Percentiles rank a stretch among this genome's conserved stretches.
Evolutionary conservation across 805 yeast species (phyloP).

Genomic region (Dipodascus albidus): DNA sequence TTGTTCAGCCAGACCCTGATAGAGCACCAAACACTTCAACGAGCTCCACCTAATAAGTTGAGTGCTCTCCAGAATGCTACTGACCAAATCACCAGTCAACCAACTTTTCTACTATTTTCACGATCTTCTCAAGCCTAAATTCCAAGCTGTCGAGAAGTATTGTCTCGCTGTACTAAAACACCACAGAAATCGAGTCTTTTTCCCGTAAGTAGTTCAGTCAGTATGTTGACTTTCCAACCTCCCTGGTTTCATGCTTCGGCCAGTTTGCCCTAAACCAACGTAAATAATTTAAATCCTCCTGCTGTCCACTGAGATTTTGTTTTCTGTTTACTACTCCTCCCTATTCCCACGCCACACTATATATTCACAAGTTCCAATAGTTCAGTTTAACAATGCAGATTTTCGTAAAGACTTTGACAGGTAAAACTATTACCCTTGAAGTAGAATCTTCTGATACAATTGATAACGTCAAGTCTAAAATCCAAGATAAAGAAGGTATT

Average conservation of each 20-base stretch:
- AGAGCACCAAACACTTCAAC: no score
- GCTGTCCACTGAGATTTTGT: background rate
- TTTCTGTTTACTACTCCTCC: background rate
- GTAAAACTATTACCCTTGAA: slow-evolving; percentile 80
- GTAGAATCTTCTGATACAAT: slow-evolving; percentile 93
- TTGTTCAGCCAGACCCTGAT: no score
- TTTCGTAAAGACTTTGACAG: slow-evolving; percentile 81
- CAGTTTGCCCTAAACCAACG: background rate
- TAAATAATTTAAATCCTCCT: background rate
- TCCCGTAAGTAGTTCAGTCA: no score
- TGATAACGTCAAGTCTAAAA: slow-evolving; percentile 90
- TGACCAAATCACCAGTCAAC: no score
- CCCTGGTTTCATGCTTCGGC: background rate
- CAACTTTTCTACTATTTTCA: no score
- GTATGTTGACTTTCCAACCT: no score
- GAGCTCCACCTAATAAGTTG: no score
- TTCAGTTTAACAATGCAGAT: slow-evolving; percentile 50
- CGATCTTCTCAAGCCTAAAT: no score
- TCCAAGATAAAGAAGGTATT: slow-evolving; percentile 93
- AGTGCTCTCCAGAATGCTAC: no score
- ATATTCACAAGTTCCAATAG: background rate
- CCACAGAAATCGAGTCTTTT: no score
- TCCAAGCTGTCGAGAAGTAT: no score
- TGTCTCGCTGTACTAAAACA: no score
- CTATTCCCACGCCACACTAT: background rate